Evolutionary conservation across 1,284 basidiomycete genomes (phyloP).

Genomic region (Somion occarium): DNA sequence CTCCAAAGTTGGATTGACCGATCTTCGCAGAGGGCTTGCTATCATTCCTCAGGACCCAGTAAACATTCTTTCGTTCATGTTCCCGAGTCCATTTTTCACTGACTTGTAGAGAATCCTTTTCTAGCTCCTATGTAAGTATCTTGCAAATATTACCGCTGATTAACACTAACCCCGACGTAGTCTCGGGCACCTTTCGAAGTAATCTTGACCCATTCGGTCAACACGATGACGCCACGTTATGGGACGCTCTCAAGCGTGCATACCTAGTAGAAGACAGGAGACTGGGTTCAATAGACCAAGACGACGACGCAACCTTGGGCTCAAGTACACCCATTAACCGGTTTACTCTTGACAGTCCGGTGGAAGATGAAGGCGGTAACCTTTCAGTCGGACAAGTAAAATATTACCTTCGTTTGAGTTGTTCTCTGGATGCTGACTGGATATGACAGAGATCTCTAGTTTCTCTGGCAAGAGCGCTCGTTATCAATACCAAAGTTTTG

Average conservation of each 20-base stretch:
- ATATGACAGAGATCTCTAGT: conserved; percentile 79
- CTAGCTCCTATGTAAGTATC: conserved; percentile 17
- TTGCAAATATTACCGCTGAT: neutral
- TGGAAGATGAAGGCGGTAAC: conserved; percentile 87
- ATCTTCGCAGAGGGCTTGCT: conserved; percentile 61
- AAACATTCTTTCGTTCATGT: conserved; percentile 9
- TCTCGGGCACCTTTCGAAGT: conserved; percentile 73
- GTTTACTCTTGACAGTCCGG: conserved; percentile 75
- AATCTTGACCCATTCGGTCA: conserved; percentile 82
- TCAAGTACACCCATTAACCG: conserved; percentile 19
- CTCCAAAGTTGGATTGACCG: conserved; percentile 59
- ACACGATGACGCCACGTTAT: conserved; percentile 73
- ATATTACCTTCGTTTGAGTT: neutral
- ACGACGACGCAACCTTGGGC: conserved; percentile 18
- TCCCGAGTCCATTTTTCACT: neutral
- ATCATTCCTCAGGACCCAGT: conserved; percentile 86
- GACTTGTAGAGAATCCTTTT: neutral
- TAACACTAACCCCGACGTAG: conserved; percentile 7
- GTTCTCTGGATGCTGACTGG: neutral
- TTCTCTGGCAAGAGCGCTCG: conserved; percentile 77
- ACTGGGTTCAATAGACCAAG: conserved; percentile 14
- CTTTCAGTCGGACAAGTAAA: conserved; percentile 36
- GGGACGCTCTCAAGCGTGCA: conserved; percentile 78
- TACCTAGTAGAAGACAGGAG: conserved; percentile 57
- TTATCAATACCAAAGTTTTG: conserved; percentile 73